phyloP scores from a whole-genome alignment of 345 rosid species.

The Capsella bursapastoris region DNA sequence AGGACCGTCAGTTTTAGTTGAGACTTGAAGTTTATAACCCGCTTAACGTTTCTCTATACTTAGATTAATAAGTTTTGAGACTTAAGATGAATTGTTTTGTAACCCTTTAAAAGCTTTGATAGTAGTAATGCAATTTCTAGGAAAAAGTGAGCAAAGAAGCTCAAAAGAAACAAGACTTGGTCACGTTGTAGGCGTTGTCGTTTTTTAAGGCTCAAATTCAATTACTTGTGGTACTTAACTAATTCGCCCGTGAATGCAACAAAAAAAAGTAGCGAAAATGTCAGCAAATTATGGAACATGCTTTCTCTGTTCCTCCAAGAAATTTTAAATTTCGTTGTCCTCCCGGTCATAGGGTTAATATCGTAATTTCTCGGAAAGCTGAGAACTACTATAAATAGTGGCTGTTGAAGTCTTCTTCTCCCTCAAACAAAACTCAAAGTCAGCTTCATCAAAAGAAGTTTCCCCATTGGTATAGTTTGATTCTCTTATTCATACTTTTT shows the following conservation, averaged over 20 bases:
- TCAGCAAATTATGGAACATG: slow-evolving; percentile 39
- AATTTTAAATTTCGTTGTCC: not conserved
- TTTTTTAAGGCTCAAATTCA: slow-evolving; percentile 12
- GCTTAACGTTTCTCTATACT: not conserved
- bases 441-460: slow-evolving; percentile 4
- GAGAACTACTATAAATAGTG: slow-evolving; percentile 24
- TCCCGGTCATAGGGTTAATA: not conserved
- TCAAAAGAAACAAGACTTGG: slow-evolving; percentile 1
- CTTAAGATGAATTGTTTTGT: not conserved
- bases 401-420: slow-evolving; percentile 6
- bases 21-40: not conserved
- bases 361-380: not conserved
- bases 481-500: slow-evolving; percentile 8
- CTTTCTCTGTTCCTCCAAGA: slow-evolving; percentile 26
- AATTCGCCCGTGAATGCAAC: no score
- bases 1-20: not conserved
- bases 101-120: not conserved
- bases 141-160: not conserved
- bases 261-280: not conserved
- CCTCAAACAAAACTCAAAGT: slow-evolving; percentile 23
- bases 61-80: not conserved
- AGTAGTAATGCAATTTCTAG: not conserved
- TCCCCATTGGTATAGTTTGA: slow-evolving; percentile 17
- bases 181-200: slow-evolving; percentile 26
- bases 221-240: not conserved